Evolutionary conservation across 305 asterid genomes (phyloP), one percentile per base, ranked within the genome.

Genomic region (Ilex paraguariensis): DNA sequence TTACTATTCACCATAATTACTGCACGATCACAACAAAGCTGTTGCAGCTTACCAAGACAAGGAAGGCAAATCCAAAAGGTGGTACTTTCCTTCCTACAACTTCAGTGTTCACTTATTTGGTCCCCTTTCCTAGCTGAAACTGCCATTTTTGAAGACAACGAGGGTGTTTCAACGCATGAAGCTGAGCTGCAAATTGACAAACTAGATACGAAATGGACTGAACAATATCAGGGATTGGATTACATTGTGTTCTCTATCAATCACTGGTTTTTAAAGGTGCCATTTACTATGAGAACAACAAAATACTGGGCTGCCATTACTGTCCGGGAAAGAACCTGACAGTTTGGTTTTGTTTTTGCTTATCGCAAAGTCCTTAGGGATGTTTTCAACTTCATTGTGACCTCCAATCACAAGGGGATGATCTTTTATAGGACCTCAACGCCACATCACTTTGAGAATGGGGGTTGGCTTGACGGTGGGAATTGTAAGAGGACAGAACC

Each of bases 71-170:
- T 70, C 78, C 68, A 76, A 75, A 56, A 78, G 67, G 80, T 90
- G 96, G 99, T 14, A 72, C 65, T 75, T 90, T 70, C 89, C 95
- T 3, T 79, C 78, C 0, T 66, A 81, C 92, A 93, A 90, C 61
- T 69, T 90, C 68, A 80, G 88, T 0, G 54, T 31, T 81, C 92
- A 3, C 76, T 76, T 13, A 69, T 90, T 42, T 93, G 99, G 99
- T 86, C 97, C 42, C 97, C 99, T 21, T 86, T 86, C 72, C 85
- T 93, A 4, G 95, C 91, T 0, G 54, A 90, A 66, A 86, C 97
- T 1, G 69, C 67, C 44, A 92, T 84, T 44, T 82, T 78, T 2
- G 84, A 81, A 69, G 87, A 89, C 63, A 36, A 60, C 4, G 70
- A 81, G 30, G 90, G 86, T 0, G 76, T 73, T n/a, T 78, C 91